Evolutionary conservation across 192 early-diverging fungal species (phyloP).

Genomic region (Piromyces finnis): DNA sequence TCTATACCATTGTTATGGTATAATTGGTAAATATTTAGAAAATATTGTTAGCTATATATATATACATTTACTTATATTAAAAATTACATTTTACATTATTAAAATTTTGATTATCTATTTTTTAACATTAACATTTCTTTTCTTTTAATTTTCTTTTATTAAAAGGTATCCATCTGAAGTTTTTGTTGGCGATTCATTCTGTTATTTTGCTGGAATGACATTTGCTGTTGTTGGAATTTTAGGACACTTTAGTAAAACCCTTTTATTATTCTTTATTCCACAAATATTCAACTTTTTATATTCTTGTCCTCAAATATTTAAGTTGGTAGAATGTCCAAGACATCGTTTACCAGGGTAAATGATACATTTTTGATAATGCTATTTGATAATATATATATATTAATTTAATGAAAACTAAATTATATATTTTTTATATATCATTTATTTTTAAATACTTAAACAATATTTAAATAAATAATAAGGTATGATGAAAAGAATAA

Average conservation of each 20-base stretch:
- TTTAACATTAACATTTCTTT: no score
- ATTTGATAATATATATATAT: no score
- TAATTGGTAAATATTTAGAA: constrained; percentile 52
- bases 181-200: constrained; percentile 93
- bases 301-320: constrained; percentile 85
- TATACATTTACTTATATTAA: not conserved
- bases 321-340: constrained; percentile 83
- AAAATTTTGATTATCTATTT: no score
- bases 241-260: constrained; percentile 61
- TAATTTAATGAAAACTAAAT: no score
- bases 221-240: constrained; percentile 94
- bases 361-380: no score
- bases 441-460: no score
- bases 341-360: constrained; percentile 74
- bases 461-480: no score
- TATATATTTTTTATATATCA: no score
- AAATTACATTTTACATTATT: no score
- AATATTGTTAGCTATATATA: no score
- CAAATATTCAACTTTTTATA: constrained; percentile 97
- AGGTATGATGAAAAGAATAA: not conserved
- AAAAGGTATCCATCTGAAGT: constrained; percentile 72
- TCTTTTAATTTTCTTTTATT: no score
- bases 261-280: constrained; percentile 77
- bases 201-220: constrained; percentile 98
- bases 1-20: constrained; percentile 60